Evolutionary conservation across 2,329 filamentous ascomycete genomes (phyloP).

Genomic region (Passalora sequoiae): DNA sequence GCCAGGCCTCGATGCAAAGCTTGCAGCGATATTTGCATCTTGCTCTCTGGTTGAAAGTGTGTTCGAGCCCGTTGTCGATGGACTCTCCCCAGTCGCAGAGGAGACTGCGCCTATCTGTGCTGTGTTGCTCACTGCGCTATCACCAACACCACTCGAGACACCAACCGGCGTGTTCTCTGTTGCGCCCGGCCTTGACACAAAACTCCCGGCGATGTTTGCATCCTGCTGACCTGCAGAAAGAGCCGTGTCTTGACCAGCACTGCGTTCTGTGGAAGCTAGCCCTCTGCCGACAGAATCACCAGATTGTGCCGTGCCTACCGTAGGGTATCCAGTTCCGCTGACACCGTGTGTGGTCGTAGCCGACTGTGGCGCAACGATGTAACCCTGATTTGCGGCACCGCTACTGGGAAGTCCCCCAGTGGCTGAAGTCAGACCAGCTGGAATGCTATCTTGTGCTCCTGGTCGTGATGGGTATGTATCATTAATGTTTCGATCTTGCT

Average conservation of each 20-base stretch:
- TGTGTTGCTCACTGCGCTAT: not conserved
- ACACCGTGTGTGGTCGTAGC: not conserved
- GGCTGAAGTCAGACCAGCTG: not conserved
- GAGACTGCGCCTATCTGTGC: not conserved
- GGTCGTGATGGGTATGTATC: not conserved
- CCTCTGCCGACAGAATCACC: not conserved
- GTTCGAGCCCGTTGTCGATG: not conserved
- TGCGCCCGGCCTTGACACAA: slow-evolving; percentile 33
- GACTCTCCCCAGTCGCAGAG: not conserved
- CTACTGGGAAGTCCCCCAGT: slow-evolving; percentile 1
- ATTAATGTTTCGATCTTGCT: not conserved
- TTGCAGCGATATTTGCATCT: slow-evolving; percentile 34
- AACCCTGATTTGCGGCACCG: not conserved
- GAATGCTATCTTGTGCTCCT: slow-evolving; percentile 1
- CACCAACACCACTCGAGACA: not conserved
- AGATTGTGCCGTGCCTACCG: not conserved
- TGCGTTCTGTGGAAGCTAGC: not conserved
- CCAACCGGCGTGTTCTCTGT: not conserved
- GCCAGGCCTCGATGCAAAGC: slow-evolving; percentile 29
- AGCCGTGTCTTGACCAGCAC: not conserved
- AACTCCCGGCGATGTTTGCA: slow-evolving; percentile 34
- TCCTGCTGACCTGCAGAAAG: slow-evolving; percentile 7
- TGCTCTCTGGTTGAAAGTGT: not conserved
- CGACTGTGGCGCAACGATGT: not conserved
- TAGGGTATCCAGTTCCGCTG: not conserved